phyloP scores from a whole-genome alignment of 306 rosid genomes.

The Cyclanthera cordifolia region DNA sequence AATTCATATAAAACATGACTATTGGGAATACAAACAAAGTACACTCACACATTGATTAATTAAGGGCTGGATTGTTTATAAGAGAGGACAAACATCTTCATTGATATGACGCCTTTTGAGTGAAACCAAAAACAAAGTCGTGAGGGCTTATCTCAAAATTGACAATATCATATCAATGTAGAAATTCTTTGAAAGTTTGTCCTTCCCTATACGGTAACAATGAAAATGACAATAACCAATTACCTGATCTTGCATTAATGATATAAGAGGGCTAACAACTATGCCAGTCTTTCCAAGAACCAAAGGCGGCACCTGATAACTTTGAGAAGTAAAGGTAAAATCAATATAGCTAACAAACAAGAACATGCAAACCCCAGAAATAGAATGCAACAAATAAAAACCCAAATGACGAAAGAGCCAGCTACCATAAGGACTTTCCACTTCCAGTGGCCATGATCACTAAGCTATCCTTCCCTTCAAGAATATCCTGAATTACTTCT shows the following conservation, averaged over 20 bases:
- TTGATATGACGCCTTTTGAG: too few species aligned
- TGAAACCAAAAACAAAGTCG: too few species aligned
- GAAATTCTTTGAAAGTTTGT: too few species aligned
- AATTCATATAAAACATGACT: too few species aligned
- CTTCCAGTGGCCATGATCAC: constrained; percentile 95
- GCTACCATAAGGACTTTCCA: constrained; percentile 78
- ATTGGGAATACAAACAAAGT: too few species aligned
- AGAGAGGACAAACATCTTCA: too few species aligned
- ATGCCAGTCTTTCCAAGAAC: constrained; percentile 66
- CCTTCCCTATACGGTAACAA: too few species aligned
- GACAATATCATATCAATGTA: too few species aligned
- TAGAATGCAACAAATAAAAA: not conserved
- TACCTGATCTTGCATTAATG: constrained; percentile 95
- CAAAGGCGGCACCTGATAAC: constrained; percentile 91
- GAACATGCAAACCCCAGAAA: not conserved
- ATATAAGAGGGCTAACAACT: constrained; percentile 72
- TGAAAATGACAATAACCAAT: not conserved
- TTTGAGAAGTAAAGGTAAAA: constrained; percentile 6
- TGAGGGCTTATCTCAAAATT: too few species aligned
- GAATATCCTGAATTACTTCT: constrained; percentile 49
- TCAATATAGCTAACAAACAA: not conserved
- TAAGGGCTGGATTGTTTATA: too few species aligned
- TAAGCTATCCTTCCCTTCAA: constrained; percentile 55
- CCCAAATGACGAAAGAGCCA: not conserved
- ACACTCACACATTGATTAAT: too few species aligned